Evolutionary conservation across 371 early-diverging fungal species (phyloP).

Genomic region (Mucor circinelloides): DNA sequence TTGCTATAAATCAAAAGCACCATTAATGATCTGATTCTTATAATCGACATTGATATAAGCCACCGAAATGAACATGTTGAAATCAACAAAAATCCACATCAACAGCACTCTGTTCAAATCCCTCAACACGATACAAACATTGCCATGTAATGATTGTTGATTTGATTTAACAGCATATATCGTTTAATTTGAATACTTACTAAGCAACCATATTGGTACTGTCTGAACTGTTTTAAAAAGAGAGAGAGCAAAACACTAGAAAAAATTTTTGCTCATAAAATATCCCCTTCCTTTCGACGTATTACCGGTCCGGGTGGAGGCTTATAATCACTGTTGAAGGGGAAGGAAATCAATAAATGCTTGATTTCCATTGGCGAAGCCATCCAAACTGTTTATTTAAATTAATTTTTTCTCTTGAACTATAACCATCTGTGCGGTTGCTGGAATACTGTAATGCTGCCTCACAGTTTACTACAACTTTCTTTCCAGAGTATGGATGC

Average conservation of each 20-base stretch:
- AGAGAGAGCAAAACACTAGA: slow-evolving; percentile 18
- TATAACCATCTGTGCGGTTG: background rate
- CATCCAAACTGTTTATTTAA: background rate
- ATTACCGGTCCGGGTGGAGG: slow-evolving; percentile 3
- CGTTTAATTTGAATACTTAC: slow-evolving; percentile 20
- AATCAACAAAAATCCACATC: background rate
- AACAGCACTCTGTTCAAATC: background rate
- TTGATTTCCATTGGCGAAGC: background rate
- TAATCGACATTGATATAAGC: background rate
- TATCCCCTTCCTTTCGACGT: background rate
- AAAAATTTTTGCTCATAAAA: slow-evolving; percentile 17
- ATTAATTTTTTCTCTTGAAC: background rate
- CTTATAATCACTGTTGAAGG: background rate
- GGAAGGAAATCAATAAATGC: no score
- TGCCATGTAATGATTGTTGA: background rate
- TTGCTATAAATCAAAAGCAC: slow-evolving; percentile 30
- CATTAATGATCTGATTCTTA: background rate
- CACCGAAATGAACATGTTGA: background rate
- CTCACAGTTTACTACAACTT: background rate
- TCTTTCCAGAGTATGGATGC: background rate
- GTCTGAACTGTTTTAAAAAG: slow-evolving; percentile 37
- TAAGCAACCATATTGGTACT: slow-evolving; percentile 41
- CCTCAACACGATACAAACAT: background rate
- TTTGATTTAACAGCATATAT: background rate
- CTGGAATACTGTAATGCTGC: no score